These are phyloP conservation scores for Fraxinus anomala DNA, from an alignment of 257 asterid species.

Conservation along the genomic window DNA sequence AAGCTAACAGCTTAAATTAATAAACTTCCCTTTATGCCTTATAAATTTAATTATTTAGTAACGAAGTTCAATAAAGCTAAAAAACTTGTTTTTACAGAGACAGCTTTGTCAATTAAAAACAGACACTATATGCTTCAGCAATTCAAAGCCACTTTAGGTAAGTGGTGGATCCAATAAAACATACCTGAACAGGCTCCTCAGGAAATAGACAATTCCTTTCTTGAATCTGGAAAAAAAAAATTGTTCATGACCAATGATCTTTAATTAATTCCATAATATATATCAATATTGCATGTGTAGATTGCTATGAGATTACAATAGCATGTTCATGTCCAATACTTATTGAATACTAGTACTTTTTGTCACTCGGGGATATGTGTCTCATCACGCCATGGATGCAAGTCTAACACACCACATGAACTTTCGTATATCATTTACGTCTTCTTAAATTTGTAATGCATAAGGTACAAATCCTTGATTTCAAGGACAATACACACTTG, in stretches of 20 bases:
- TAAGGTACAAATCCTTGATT: no score
- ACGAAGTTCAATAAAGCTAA: constrained; percentile 33
- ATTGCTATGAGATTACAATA: no score
- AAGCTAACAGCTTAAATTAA: not conserved
- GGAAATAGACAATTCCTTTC: constrained; percentile 43
- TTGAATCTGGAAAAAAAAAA: constrained; percentile 36
- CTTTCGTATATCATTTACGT: no score
- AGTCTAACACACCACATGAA: no score
- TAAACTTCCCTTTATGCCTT: not conserved
- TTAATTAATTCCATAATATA: not conserved
- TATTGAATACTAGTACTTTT: no score
- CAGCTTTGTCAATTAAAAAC: constrained; percentile 22
- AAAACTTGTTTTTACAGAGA: constrained; percentile 25
- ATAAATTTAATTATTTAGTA: constrained; percentile 24
- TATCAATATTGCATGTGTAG: not conserved
- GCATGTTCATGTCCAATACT: no score
- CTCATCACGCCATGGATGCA: no score
- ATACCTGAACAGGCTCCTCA: constrained; percentile 37
- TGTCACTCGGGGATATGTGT: no score
- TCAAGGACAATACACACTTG: no score
- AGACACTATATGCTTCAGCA: constrained; percentile 17
- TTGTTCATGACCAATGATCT: not conserved
- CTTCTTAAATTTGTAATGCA: no score
- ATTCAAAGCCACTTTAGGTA: constrained; percentile 34
- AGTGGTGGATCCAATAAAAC: constrained; percentile 69